These are phyloP conservation scores for Solanum peruvianum DNA, from an alignment of 257 asterid genomes.

Conservation along the genomic window DNA sequence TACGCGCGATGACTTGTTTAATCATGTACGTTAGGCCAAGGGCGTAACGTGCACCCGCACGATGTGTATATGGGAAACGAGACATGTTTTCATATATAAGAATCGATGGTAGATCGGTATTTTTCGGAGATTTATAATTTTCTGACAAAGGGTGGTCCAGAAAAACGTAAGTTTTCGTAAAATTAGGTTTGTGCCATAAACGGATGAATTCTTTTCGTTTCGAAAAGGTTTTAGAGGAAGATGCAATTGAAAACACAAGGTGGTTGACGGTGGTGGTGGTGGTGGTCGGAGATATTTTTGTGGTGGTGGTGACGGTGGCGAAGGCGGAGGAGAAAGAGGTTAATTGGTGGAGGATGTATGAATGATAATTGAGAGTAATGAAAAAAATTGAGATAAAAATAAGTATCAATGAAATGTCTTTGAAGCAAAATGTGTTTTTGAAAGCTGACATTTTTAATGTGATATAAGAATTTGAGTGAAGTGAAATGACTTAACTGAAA, in stretches of 20 bases:
- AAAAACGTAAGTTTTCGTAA: neutral
- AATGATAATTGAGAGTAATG: neutral
- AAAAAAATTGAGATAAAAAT: neutral
- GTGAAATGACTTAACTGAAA: neutral
- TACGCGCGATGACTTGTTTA: neutral
- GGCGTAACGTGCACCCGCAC: neutral
- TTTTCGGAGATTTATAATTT: neutral
- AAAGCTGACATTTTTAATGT: neutral
- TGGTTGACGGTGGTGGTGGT: neutral
- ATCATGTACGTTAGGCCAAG: neutral
- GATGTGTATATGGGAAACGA: neutral
- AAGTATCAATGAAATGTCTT: neutral
- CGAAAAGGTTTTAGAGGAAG: slow-evolving; percentile 2
- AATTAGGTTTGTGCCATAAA: neutral
- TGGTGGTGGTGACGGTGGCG: neutral
- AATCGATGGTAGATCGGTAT: neutral
- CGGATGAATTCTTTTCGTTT: neutral
- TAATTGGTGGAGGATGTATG: neutral
- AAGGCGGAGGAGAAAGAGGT: neutral
- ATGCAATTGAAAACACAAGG: slow-evolving; percentile 3
- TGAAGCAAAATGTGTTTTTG: neutral
- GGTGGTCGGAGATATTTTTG: neutral
- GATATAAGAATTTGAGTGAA: neutral
- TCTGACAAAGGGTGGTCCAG: neutral
- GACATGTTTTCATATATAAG: neutral